Evolutionary conservation across 352 stramenopile species (phyloP), one percentile per base, ranked within the genome.

Genomic region (Phytophthora colocasiae): DNA sequence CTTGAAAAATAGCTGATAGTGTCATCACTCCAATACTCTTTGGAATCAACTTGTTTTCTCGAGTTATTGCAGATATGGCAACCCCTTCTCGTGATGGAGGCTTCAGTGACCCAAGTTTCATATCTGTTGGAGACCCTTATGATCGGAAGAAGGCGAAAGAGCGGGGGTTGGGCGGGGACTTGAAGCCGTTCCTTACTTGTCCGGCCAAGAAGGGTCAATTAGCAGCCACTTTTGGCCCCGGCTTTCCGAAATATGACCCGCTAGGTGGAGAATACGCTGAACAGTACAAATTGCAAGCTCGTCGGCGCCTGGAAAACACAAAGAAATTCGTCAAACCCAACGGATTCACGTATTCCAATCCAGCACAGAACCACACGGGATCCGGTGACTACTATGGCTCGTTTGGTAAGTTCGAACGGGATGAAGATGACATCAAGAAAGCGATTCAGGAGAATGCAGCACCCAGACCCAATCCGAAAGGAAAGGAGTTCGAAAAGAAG

Each of bases 161-260:
- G 39, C 80, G 83, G 52, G 81, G 80, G 32, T 61, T 89, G 17
- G 77, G 78, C 8, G 81, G 76, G 11, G 75, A 84, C 29, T 72
- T 77, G 19, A 93, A 92, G 67, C 83, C 83, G 4, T 93, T 93
- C 69, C 71, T 91, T 10, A 93, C 85, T 9, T 89, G 78, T 67
- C 81, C 81, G 8, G 67, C 81, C 24, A 94, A 94, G 61, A 83
- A 80, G 41, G 84, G 84, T 7, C 73, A 85, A 44, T 64, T 79
- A 1, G 80, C 71, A 7, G 80, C 82, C 22, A 91, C 85, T 10
- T 87, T 91, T 68, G 84, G 81, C 29, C 81, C 83, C 0, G 81
- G 81, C 0, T 81, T 80, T 32, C 70, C 80, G 27, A 93, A 93
- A 54, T 85, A 83, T 62, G 83, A 92, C 10, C 77, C 77, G 3